Evolutionary conservation across 1,284 basidiomycete species (phyloP).

Genomic region (Tylopilus sp.): DNA sequence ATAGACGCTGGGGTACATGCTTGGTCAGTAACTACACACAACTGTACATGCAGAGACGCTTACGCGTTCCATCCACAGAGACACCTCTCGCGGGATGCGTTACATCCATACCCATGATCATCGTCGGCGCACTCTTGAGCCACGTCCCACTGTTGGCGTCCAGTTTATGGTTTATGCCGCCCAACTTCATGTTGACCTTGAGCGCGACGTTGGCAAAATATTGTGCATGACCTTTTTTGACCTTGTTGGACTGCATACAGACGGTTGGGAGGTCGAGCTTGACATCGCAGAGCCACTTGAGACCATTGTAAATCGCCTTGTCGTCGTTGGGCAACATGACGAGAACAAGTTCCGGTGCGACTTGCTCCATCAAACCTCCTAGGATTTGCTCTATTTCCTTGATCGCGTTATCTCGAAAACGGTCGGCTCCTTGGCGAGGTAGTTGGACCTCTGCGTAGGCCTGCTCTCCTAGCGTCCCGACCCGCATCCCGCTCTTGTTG

Average conservation of each 20-base stretch:
- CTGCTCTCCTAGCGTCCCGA: background rate
- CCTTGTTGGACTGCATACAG: slow-evolving; percentile 63
- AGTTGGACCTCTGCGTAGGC: slow-evolving; percentile 10
- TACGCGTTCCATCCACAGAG: slow-evolving; percentile 53
- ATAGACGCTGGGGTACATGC: slow-evolving; percentile 50
- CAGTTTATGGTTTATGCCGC: slow-evolving; percentile 69
- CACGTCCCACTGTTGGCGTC: slow-evolving; percentile 50
- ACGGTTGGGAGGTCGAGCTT: slow-evolving; percentile 63
- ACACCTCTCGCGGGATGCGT: slow-evolving; percentile 59
- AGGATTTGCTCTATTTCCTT: slow-evolving; percentile 24
- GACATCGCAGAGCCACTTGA: slow-evolving; percentile 69
- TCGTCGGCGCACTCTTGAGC: slow-evolving; percentile 57
- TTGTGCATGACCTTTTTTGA: slow-evolving; percentile 46
- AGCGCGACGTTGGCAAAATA: slow-evolving; percentile 32
- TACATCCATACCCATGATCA: slow-evolving; percentile 81
- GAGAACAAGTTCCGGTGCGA: slow-evolving; percentile 36
- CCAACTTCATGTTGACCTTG: slow-evolving; percentile 75
- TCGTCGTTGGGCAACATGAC: slow-evolving; percentile 65
- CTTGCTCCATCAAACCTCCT: slow-evolving; percentile 26
- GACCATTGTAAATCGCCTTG: slow-evolving; percentile 62
- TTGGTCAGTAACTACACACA: background rate
- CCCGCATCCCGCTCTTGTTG: slow-evolving; percentile 53
- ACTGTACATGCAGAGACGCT: background rate
- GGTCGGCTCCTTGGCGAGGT: slow-evolving; percentile 1
- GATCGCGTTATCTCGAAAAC: slow-evolving; percentile 13